phyloP scores from a whole-genome alignment of 1,284 basidiomycete species.

The Vanrija humicola region DNA sequence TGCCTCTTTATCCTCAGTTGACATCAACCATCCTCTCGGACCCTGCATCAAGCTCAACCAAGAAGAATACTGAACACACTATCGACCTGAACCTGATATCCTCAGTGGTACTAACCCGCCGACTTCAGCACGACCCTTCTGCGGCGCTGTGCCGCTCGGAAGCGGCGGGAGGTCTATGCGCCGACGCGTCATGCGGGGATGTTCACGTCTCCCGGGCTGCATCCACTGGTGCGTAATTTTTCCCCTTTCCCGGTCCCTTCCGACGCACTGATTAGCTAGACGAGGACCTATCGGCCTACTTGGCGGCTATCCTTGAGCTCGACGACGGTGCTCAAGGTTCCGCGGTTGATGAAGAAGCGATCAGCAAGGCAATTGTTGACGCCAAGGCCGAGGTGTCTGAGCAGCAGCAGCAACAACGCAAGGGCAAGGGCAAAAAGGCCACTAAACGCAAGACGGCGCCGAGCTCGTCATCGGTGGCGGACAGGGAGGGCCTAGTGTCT shows the following conservation, averaged over 20 bases:
- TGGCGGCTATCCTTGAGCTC: conserved; percentile 8
- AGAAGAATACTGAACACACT: neutral
- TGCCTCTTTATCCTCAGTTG: conserved; percentile 37
- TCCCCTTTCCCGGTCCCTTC: neutral
- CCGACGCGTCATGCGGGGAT: conserved; percentile 31
- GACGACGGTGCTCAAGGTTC: neutral
- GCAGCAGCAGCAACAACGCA: neutral
- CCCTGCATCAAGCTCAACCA: neutral
- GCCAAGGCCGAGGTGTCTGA: conserved; percentile 2
- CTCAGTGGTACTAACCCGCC: conserved; percentile 38
- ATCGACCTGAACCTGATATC: conserved; percentile 28
- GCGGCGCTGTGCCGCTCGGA: conserved; percentile 33
- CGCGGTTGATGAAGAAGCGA: neutral
- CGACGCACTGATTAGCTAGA: conserved; percentile 21
- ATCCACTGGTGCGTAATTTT: conserved; percentile 30
- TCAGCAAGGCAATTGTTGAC: conserved; percentile 8
- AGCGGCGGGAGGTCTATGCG: conserved; percentile 36
- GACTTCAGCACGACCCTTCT: conserved; percentile 22
- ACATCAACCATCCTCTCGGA: neutral
- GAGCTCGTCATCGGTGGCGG: neutral
- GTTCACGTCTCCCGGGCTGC: conserved; percentile 28
- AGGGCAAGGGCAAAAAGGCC: neutral
- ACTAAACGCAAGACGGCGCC: neutral
- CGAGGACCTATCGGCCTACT: conserved; percentile 34
- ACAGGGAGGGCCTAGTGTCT: neutral